Base-by-base conservation (phyloP, 495 filamentous ascomycete genomes). In the Beverwykella pulmonaria region DNA sequence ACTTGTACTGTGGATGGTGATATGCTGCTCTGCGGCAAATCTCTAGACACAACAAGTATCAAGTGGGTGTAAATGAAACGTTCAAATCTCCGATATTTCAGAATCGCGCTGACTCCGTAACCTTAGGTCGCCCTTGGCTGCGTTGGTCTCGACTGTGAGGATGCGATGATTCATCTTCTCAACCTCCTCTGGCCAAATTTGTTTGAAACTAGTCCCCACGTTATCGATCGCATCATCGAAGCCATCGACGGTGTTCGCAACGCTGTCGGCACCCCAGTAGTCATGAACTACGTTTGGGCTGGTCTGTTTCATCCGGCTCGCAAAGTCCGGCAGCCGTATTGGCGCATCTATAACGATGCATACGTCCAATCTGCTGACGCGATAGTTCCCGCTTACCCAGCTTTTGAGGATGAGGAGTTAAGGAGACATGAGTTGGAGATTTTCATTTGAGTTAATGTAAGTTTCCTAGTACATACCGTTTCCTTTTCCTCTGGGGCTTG, bases 201-300 rank as follows among this genome's bases (percentile, higher is more conserved):
- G 70, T 99, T 97, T 79, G 95, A 99, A 79, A 99, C 95, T 1
- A 92, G 88, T 65, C 95, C 95, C 9, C 95, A 99, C 82, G 95
- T 99, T 66, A 99, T 99, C 69, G 95, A 99, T 76, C 87, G 95
- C 12, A 92, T 99, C 61, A 88, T 97, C 56, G 95, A 98, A 75
- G 94, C 94, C 34, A 93, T 99, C 70, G 93, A 97, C 74, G 94
- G 92, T n/a, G 89, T 98, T 63, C 83, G 95, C 25, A 91, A 96
- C 86, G 92, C 94, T 0, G 88, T 98, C 50, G 94, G 94, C 9
- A 89, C 93, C 0, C 93, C 93, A 0, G 77, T 91, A 25, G 89
- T 96, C 36, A 89, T 98, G 84, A 98, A 98, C 78, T 99, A 99
- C 75, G 86, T 96, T 68, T 97, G 91, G 92, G 93, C 94, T 2